Evolutionary conservation across 768 basidiomycete species (phyloP).

Genomic region (Gautieria morchelliformis): DNA sequence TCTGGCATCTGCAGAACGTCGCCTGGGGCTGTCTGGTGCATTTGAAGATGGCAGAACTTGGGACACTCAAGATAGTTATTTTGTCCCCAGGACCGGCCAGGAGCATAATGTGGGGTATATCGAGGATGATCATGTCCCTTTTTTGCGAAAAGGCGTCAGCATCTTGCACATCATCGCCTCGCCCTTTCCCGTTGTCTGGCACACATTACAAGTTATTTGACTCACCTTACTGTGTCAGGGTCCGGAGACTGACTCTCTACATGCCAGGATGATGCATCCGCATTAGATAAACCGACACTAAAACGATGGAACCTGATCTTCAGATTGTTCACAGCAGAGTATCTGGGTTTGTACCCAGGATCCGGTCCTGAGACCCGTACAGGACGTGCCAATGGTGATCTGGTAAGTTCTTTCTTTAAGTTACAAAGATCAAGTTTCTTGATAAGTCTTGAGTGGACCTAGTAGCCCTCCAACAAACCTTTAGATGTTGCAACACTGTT

Average conservation of each 20-base stretch:
- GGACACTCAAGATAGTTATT: slow-evolving; percentile 45
- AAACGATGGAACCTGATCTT: slow-evolving; percentile 84
- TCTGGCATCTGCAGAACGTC: slow-evolving; percentile 58
- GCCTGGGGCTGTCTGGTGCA: slow-evolving; percentile 56
- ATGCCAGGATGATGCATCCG: slow-evolving; percentile 77
- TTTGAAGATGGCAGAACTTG: slow-evolving; percentile 41
- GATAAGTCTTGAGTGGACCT: not conserved
- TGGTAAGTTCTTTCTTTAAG: not conserved
- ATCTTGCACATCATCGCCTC: slow-evolving; percentile 83
- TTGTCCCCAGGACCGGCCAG: slow-evolving; percentile 37
- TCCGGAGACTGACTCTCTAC: not conserved
- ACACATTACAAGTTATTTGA: slow-evolving; percentile 54
- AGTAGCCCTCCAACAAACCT: not conserved
- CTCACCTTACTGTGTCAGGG: not conserved
- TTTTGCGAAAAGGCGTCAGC: slow-evolving; percentile 72
- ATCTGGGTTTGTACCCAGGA: slow-evolving; percentile 58
- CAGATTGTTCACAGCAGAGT: slow-evolving; percentile 84
- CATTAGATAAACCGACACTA: slow-evolving; percentile 77
- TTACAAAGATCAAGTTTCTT: not conserved
- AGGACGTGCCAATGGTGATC: not conserved
- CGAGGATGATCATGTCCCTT: slow-evolving; percentile 92
- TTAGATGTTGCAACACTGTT: not conserved
- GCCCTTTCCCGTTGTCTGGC: slow-evolving; percentile 90
- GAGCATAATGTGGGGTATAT: slow-evolving; percentile 47
- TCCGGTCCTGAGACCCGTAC: not conserved